phyloP scores from a whole-genome alignment of 164 flowering plant species.

The Taxillus chinensis region DNA sequence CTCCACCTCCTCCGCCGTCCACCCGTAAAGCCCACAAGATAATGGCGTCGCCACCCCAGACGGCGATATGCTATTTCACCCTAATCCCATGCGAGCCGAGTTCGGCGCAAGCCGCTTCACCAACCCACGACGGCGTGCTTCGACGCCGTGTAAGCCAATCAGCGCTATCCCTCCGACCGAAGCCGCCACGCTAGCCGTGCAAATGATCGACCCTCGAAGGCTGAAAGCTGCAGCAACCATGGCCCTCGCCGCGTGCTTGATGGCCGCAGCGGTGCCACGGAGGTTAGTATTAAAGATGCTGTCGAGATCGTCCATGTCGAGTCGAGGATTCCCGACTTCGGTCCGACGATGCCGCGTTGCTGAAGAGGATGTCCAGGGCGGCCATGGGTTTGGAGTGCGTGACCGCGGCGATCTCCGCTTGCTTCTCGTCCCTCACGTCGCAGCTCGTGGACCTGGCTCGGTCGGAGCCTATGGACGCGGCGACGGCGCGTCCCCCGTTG shows the following conservation, averaged over 20 bases:
- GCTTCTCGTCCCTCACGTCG: constrained; percentile 58
- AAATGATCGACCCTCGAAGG: constrained; percentile 53
- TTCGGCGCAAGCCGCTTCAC: constrained; percentile 42
- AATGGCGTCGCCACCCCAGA: constrained; percentile 57
- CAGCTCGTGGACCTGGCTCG: constrained; percentile 37
- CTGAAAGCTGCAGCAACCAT: constrained; percentile 67
- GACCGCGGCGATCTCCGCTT: constrained; percentile 39
- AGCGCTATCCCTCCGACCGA: constrained; percentile 47
- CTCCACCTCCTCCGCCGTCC: constrained; percentile 31
- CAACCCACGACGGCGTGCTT: constrained; percentile 57
- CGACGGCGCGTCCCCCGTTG: constrained; percentile 39
- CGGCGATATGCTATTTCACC: constrained; percentile 59
- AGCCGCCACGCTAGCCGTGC: constrained; percentile 58
- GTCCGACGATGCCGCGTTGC: constrained; percentile 59
- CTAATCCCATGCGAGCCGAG: constrained; percentile 60
- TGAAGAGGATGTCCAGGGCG: constrained; percentile 47
- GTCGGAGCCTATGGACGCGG: constrained; percentile 31
- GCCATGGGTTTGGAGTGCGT: constrained; percentile 35
- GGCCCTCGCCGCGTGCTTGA: constrained; percentile 66
- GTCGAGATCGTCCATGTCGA: constrained; percentile 41
- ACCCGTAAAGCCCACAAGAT: constrained; percentile 22
- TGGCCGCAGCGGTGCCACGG: constrained; percentile 49
- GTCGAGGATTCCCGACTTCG: constrained; percentile 33
- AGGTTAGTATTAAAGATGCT: constrained; percentile 47
- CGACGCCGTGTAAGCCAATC: constrained; percentile 36